Base-by-base conservation (phyloP, 2,329 filamentous ascomycete species). In the Aspergillus fischeri region DNA sequence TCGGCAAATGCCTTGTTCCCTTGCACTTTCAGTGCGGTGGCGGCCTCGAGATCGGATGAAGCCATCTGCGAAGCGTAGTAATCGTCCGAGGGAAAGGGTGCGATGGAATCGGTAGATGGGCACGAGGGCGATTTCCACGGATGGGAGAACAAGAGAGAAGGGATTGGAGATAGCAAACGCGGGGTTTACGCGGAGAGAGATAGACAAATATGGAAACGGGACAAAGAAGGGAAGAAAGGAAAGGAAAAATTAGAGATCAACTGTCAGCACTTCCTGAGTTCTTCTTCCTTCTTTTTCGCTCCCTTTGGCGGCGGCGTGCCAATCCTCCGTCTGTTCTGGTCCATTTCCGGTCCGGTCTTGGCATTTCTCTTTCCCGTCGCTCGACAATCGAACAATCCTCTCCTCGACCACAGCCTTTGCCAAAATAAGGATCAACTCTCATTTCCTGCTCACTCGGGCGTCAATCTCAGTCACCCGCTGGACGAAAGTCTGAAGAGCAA, bases 1-100 rank as follows among this genome's bases (percentile, higher is more conserved):
- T 86, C 81, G 56, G 87, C 86, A 77, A 97, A 97, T 53, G 92
- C 92, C 70, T 92, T 90, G 78, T 99, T 99, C 73, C 94, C 94
- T 76, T 95, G 84, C 75, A 95, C 89, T 80, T 99, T 99, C 67
- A 96, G 81, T 71, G 88, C 89, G 65, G 86, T 83, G 53, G 93
- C 93, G 74, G 90, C 86, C 73, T 90, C 86, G 67, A 72, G 65
- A 53, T 77, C 75, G 53, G 75, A 60, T 53, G 75, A 73, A 63
- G 75, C 74, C 75, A 78, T 78, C 50, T 53, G 51, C 42, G 35
- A 49, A 25, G 54, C 59, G 32, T 52, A 14, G 48, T 42, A 51
- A 44, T 52, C 17, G 52, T 25, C 8, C 44, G 51, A 53, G 27
- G 35, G 48, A 29, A 57, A 41, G 57, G 60, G 55, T 55, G 63